Percentiles rank a stretch among this genome's conserved stretches.
These are phyloP conservation scores for Salvia hispanica DNA, from an alignment of 257 asterid species.

Conservation along the genomic window DNA sequence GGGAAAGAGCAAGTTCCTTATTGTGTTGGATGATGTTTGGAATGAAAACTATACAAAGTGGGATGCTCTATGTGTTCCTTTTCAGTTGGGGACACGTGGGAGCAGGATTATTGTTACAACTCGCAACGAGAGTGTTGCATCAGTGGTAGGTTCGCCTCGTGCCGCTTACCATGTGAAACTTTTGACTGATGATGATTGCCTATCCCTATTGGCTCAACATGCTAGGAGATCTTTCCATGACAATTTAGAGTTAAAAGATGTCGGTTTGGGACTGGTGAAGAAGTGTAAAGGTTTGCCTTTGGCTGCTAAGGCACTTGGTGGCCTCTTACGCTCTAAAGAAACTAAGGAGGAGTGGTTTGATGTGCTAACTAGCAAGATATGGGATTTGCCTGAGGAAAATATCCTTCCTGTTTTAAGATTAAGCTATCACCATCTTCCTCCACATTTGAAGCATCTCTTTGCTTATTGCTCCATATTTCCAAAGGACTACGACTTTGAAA, in stretches of 20 bases:
- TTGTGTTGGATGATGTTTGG: slow-evolving; percentile 70
- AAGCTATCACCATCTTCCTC: slow-evolving; percentile 62
- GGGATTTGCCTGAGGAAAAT: slow-evolving; percentile 51
- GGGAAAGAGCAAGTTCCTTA: slow-evolving; percentile 48
- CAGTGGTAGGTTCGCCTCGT: slow-evolving; percentile 47
- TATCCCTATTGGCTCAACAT: slow-evolving; percentile 47
- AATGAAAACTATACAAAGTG: slow-evolving; percentile 41
- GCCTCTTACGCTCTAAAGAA: slow-evolving; percentile 50
- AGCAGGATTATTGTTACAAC: slow-evolving; percentile 66
- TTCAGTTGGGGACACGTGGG: slow-evolving; percentile 46
- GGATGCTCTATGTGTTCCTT: slow-evolving; percentile 42
- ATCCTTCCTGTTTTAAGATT: slow-evolving; percentile 57
- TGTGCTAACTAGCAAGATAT: slow-evolving; percentile 54
- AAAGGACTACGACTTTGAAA: slow-evolving; percentile 63
- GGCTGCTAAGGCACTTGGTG: slow-evolving; percentile 70
- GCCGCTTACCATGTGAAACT: slow-evolving; percentile 51
- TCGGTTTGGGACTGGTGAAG: slow-evolving; percentile 52
- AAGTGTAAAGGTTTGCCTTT: slow-evolving; percentile 73
- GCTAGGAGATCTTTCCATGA: slow-evolving; percentile 41
- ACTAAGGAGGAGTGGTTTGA: slow-evolving; percentile 51
- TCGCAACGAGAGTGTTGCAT: slow-evolving; percentile 46
- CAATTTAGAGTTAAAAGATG: slow-evolving; percentile 34
- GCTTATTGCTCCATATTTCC: slow-evolving; percentile 71
- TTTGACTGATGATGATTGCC: slow-evolving; percentile 52
- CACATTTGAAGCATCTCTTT: slow-evolving; percentile 62